Conservation (phyloP, 2,329 filamentous ascomycete species). For the Ophiobolus disseminans region DNA sequence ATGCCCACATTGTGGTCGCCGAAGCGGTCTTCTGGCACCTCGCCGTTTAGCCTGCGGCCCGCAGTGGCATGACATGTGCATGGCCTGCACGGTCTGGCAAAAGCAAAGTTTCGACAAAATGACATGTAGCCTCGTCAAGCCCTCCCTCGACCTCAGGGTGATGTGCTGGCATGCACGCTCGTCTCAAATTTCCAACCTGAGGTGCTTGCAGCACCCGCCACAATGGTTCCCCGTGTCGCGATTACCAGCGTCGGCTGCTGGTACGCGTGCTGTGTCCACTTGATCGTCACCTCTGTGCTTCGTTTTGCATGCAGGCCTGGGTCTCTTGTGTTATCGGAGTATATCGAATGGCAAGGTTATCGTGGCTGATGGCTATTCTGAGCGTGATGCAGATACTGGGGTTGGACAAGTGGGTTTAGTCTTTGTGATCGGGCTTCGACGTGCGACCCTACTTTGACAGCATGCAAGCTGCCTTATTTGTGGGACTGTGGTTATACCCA, state of each 20-base stretch:
- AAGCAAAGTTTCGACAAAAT: slow-evolving; percentile 9
- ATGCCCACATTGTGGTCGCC: neutral
- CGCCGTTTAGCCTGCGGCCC: slow-evolving; percentile 17
- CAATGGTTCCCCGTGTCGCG: slow-evolving; percentile 19
- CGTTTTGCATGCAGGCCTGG: slow-evolving; percentile 10
- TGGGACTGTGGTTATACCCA: slow-evolving; percentile 12
- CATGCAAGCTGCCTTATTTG: slow-evolving; percentile 8
- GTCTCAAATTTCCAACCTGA: neutral
- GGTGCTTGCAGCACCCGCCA: slow-evolving; percentile 13
- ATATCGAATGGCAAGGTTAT: slow-evolving; percentile 19
- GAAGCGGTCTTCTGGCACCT: slow-evolving; percentile 9
- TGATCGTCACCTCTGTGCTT: slow-evolving; percentile 17
- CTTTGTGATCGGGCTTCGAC: slow-evolving; percentile 8
- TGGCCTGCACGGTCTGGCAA: slow-evolving; percentile 6
- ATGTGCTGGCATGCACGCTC: slow-evolving; percentile 3
- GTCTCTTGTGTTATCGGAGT: slow-evolving; percentile 2
- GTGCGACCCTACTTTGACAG: slow-evolving; percentile 25
- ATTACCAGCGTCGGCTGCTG: slow-evolving; percentile 14
- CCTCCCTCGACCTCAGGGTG: neutral
- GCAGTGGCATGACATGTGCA: slow-evolving; percentile 29
- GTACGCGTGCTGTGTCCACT: slow-evolving; percentile 19
- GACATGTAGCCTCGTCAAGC: slow-evolving; percentile 15
- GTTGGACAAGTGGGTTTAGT: slow-evolving; percentile 16
- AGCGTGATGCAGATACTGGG: slow-evolving; percentile 19
- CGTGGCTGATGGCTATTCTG: slow-evolving; percentile 21